Evolutionary conservation across 1,139 yeast genomes (phyloP), one percentile per base, ranked within the genome.

Genomic region (Kluyveromyces sp.): DNA sequence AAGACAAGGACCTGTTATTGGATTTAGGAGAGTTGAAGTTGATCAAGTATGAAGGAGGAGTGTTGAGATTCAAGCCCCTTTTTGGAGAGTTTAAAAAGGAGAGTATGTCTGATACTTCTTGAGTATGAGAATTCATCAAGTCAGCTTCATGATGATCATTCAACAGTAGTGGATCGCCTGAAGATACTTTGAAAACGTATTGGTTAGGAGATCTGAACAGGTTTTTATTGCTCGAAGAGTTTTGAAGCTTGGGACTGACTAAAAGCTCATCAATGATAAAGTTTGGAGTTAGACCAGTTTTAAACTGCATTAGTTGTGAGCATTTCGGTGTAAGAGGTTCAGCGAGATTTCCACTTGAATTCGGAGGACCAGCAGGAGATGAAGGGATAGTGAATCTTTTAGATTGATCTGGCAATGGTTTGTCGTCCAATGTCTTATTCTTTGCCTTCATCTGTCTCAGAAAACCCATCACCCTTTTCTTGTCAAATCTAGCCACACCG

Each of bases 271-370:
- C 62, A 19, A 57, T 49, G 8, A 53, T 57, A 17, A 53, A 41
- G 22, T 52, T 50, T 7, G 64, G 64, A 2, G 65, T 60, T 18
- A 60, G 54, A 3, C 65, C 65, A 1, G 61, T 60, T 39, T 53
- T 54, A 29, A 57, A 50, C 30, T 56, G 53, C 17, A 54, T 49
- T 11, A 53, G 41, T 12, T 58, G 41, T 4, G 46, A 33, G 29
- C 50, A 45, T 31, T 56, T 49, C 18, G 63, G 63, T 3, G 50
- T 47, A 40, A 45, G 38, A 3, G 50, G 50, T 26, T 45, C 40
- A n/a, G 47, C 28, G 11, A 43, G 36, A 18, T 37, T 42, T 7
- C 41, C 41, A 2, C 39, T 28, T 9, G 46, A 36, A 19, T 36
- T 41, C 7, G 43, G 38, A 16, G 43, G 37, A 6, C 41, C 42